phyloP scores from a whole-genome alignment of 225 moss, liverwort and hornwort genomes.

The Takakia lepidozioides region DNA sequence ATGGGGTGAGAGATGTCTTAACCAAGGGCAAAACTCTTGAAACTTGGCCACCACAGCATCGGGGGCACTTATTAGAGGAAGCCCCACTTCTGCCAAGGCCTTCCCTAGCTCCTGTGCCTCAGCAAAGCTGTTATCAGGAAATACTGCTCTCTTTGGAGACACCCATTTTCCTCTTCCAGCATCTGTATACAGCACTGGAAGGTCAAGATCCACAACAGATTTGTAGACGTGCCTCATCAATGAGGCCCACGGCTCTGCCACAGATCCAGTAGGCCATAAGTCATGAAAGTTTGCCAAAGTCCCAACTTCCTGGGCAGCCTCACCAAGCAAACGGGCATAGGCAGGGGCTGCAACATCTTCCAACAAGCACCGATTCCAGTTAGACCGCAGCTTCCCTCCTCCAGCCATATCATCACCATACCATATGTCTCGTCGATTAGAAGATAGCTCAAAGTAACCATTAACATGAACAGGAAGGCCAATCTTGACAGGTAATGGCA shows the following conservation, averaged over 20 bases:
- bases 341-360: constrained; percentile 92
- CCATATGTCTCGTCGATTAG: constrained; percentile 86
- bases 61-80: constrained; percentile 66
- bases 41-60: constrained; percentile 51
- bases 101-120: constrained; percentile 60
- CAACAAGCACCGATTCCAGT: constrained; percentile 76
- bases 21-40: constrained; percentile 49
- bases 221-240: constrained; percentile 52
- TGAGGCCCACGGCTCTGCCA: constrained; percentile 66
- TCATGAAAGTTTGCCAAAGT: constrained; percentile 39
- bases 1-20: constrained; percentile 60
- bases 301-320: constrained; percentile 62
- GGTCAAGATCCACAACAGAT: constrained; percentile 69
- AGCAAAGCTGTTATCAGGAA: constrained; percentile 67
- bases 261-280: constrained; percentile 66
- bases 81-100: constrained; percentile 64
- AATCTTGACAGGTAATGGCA: constrained; percentile 79
- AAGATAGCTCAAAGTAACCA: constrained; percentile 91
- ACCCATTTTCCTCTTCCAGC: constrained; percentile 79
- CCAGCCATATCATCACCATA: constrained; percentile 93
- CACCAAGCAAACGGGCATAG: constrained; percentile 65
- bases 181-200: constrained; percentile 58
- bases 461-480: constrained; percentile 82
- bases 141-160: constrained; percentile 65
- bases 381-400: constrained; percentile 67